These are phyloP conservation scores for Capronia epimyces DNA, from an alignment of 2,329 filamentous ascomycete species.

Conservation along the genomic window DNA sequence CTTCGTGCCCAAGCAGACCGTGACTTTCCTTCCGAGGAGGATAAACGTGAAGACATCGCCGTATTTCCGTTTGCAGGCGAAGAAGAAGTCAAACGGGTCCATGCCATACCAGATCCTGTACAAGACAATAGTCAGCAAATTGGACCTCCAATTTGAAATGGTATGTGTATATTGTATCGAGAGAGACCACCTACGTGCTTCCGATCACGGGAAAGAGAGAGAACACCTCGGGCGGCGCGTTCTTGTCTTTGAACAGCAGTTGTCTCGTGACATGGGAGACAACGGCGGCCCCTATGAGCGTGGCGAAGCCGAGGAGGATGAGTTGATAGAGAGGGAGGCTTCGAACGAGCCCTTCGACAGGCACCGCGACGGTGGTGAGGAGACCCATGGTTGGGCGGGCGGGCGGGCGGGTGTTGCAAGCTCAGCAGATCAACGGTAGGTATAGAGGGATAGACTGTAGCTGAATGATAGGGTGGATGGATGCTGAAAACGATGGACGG, in stretches of 20 bases:
- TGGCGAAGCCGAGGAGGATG: conserved; percentile 40
- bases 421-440: no score
- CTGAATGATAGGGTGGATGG: no score
- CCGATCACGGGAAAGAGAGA: conserved; percentile 63
- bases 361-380: conserved; percentile 45
- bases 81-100: conserved; percentile 76
- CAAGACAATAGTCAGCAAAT: background rate
- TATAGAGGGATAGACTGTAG: background rate
- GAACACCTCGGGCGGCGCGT: conserved; percentile 75
- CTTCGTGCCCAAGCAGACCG: conserved; percentile 72
- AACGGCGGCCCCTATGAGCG: conserved; percentile 54
- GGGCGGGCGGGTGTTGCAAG: background rate
- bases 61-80: conserved; percentile 66
- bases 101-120: conserved; percentile 39
- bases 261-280: conserved; percentile 75
- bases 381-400: conserved; percentile 45
- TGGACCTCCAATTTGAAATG: background rate
- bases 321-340: conserved; percentile 45
- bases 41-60: conserved; percentile 89
- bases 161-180: background rate
- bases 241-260: conserved; percentile 72
- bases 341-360: conserved; percentile 43
- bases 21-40: conserved; percentile 80
- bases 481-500: no score
- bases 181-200: conserved; percentile 32